Conservation (phyloP, 1,284 basidiomycete genomes). For the Marasmius sp. region DNA sequence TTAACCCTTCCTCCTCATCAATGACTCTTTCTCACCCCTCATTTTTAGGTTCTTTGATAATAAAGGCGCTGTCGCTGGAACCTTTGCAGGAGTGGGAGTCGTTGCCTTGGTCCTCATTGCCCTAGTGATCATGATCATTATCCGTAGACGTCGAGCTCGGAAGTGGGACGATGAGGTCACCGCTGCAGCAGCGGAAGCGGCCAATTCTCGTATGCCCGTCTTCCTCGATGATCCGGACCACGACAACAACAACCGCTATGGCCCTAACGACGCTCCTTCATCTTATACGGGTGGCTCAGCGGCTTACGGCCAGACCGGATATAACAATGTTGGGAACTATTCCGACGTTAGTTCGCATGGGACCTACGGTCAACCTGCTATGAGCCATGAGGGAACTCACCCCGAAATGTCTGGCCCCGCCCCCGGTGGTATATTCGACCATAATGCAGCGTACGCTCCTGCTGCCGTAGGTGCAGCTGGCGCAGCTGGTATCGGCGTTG, state of each 20-base stretch:
- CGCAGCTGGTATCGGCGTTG: constrained; percentile 41
- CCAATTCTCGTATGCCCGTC: constrained; percentile 46
- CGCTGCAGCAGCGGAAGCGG: constrained; percentile 59
- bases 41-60: constrained; percentile 64
- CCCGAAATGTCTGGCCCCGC: constrained; percentile 36
- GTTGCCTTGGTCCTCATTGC: constrained; percentile 51
- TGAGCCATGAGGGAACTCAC: constrained; percentile 26
- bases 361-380: constrained; percentile 56
- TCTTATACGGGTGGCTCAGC: constrained; percentile 19
- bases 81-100: constrained; percentile 68
- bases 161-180: constrained; percentile 70
- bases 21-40: background rate
- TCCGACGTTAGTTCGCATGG: constrained; percentile 63
- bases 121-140: constrained; percentile 47
- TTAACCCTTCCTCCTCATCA: background rate
- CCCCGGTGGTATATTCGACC: constrained; percentile 33
- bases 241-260: constrained; percentile 21
- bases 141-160: constrained; percentile 62
- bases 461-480: constrained; percentile 30
- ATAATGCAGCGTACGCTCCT: constrained; percentile 20
- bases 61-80: constrained; percentile 67
- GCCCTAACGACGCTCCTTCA: constrained; percentile 33
- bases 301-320: constrained; percentile 9
- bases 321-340: constrained; percentile 33
- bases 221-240: constrained; percentile 53